Conservation (phyloP, 1,284 basidiomycete species). For the Cystobasidiaceae sp. region DNA sequence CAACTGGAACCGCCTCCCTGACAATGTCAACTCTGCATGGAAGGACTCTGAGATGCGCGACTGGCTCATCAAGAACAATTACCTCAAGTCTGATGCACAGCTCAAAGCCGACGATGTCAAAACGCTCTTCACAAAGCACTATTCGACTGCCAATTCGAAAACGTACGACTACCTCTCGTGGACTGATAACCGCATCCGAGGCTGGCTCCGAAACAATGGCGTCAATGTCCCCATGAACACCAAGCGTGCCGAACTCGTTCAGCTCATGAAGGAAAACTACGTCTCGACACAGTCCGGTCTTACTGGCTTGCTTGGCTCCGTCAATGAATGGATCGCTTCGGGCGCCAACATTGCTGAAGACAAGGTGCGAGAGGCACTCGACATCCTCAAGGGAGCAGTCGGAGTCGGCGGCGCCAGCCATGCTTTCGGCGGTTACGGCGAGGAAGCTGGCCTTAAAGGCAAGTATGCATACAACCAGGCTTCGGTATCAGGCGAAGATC, state of each 20-base stretch:
- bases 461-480: conserved; percentile 39
- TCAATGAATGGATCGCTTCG: conserved; percentile 35
- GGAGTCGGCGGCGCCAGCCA: conserved; percentile 27
- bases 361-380: conserved; percentile 37
- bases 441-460: conserved; percentile 40
- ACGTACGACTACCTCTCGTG: conserved; percentile 42
- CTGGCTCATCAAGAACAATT: conserved; percentile 72
- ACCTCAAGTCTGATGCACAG: conserved; percentile 62
- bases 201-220: conserved; percentile 42
- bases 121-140: conserved; percentile 41
- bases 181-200: conserved; percentile 42
- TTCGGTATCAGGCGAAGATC: conserved; percentile 21
- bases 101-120: conserved; percentile 46
- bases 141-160: conserved; percentile 35
- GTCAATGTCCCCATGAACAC: conserved; percentile 34
- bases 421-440: conserved; percentile 34
- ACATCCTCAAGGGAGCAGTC: conserved; percentile 40
- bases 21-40: conserved; percentile 69
- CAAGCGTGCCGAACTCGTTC: conserved; percentile 30
- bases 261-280: conserved; percentile 59
- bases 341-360: conserved; percentile 37
- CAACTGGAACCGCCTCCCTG: conserved; percentile 65
- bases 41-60: conserved; percentile 66
- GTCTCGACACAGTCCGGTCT: conserved; percentile 35
- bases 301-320: conserved; percentile 31